phyloP scores from a whole-genome alignment of 495 filamentous ascomycete species.

The Xylaria acuta region DNA sequence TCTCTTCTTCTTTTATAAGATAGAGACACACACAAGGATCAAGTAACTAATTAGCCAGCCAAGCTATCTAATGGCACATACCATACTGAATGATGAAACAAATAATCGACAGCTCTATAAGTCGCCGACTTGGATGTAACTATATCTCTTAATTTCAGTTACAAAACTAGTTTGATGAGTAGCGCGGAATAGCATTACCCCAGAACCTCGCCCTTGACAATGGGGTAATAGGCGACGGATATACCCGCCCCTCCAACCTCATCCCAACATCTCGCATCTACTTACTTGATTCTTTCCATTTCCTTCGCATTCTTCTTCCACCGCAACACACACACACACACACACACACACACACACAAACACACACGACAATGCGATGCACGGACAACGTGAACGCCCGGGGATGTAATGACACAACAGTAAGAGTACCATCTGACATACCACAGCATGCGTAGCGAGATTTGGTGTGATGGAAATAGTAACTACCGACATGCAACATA shows the following conservation, averaged over 20 bases:
- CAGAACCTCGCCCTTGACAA: background rate
- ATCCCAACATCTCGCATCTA: slow-evolving; percentile 6
- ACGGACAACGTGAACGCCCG: slow-evolving; percentile 1
- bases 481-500: slow-evolving; percentile 19
- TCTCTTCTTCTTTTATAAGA: background rate
- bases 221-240: background rate
- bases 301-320: background rate
- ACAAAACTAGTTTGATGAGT: background rate
- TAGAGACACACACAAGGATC: background rate
- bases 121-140: background rate
- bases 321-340: background rate
- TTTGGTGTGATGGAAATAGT: slow-evolving; percentile 2
- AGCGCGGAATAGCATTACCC: background rate
- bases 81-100: background rate
- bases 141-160: background rate
- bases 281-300: background rate
- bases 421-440: background rate
- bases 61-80: background rate
- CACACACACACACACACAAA: background rate
- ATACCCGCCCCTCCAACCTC: slow-evolving; percentile 4
- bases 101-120: background rate
- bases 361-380: slow-evolving; percentile 6
- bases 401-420: background rate
- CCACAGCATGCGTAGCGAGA: slow-evolving; percentile 5
- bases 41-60: background rate